Percentiles rank a stretch among this genome's conserved stretches.
phyloP scores from a whole-genome alignment of 805 yeast genomes.

The Ogataea allantospora region DNA sequence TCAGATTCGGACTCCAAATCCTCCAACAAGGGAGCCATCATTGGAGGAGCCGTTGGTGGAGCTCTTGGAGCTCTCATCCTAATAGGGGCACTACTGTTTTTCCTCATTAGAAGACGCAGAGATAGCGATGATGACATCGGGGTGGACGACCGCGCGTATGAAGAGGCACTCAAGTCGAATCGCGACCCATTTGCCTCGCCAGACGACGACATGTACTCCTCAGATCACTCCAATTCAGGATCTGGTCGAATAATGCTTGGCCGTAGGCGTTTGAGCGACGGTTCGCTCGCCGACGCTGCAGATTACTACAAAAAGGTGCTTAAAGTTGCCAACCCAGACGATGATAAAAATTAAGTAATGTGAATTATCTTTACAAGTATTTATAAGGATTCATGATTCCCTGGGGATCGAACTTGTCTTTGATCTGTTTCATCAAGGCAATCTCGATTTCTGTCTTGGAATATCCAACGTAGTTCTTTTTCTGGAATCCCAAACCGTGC shows the following conservation, averaged over 20 bases:
- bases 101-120: slow-evolving; percentile 35
- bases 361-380: slow-evolving; percentile 51
- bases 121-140: slow-evolving; percentile 38
- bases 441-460: slow-evolving; percentile 75
- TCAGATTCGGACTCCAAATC: slow-evolving; percentile 14
- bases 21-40: slow-evolving; percentile 34
- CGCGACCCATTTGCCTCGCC: slow-evolving; percentile 64
- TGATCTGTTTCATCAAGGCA: slow-evolving; percentile 71
- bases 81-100: slow-evolving; percentile 31
- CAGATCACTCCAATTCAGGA: slow-evolving; percentile 19
- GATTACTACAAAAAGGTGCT: slow-evolving; percentile 78
- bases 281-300: slow-evolving; percentile 82
- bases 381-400: slow-evolving; percentile 94
- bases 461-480: slow-evolving; percentile 85
- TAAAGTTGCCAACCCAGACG: slow-evolving; percentile 88
- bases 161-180: slow-evolving; percentile 54
- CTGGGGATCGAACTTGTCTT: slow-evolving; percentile 84
- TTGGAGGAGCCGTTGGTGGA: slow-evolving; percentile 39
- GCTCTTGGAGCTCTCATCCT: slow-evolving; percentile 30
- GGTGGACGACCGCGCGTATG: slow-evolving; percentile 55
- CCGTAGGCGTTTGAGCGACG: slow-evolving; percentile 79
- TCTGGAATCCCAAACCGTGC: slow-evolving; percentile 96
- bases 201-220: slow-evolving; percentile 38
- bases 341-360: slow-evolving; percentile 27
- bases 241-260: slow-evolving; percentile 67